Evolutionary conservation across 2,329 filamentous ascomycete species (phyloP).

Genomic region (Cadophora gregata): DNA sequence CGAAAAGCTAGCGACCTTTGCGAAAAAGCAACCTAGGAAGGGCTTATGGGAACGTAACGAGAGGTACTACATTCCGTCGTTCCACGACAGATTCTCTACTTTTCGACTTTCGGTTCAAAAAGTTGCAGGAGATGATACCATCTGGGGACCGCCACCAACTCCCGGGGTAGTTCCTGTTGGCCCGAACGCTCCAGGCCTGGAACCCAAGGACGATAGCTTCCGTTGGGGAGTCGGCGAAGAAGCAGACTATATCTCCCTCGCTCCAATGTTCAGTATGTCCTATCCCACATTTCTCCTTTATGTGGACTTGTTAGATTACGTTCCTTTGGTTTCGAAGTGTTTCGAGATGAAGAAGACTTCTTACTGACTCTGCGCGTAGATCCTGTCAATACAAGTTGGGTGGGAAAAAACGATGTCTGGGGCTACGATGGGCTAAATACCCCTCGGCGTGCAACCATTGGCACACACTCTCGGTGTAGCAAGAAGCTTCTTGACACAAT

Average conservation of each 20-base stretch:
- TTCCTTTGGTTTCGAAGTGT: neutral
- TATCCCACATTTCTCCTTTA: too few relatives aligned
- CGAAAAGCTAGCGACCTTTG: constrained; percentile 67
- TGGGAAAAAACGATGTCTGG: constrained; percentile 63
- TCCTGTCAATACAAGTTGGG: constrained; percentile 55
- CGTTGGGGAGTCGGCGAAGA: constrained; percentile 79
- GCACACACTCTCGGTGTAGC: constrained; percentile 77
- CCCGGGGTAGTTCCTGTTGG: constrained; percentile 67
- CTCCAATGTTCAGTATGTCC: constrained; percentile 69
- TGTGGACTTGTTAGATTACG: too few relatives aligned
- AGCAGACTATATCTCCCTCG: constrained; percentile 67
- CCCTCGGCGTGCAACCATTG: constrained; percentile 69
- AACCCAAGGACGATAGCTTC: constrained; percentile 69
- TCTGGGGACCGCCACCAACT: constrained; percentile 68
- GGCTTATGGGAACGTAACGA: constrained; percentile 77
- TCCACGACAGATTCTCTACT: constrained; percentile 70
- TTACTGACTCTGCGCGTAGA: neutral
- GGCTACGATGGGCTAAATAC: constrained; percentile 58
- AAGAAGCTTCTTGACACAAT: constrained; percentile 75
- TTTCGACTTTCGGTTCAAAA: constrained; percentile 69
- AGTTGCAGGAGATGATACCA: constrained; percentile 42
- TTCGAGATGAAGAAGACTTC: neutral
- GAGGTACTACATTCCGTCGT: constrained; percentile 73
- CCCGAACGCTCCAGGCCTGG: constrained; percentile 64
- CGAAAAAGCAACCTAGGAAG: constrained; percentile 70